A percentile compares a stretch with the other conserved stretches of the same genome.
phyloP scores from a whole-genome alignment of 1,139 yeast species.

The Diutina sp. region DNA sequence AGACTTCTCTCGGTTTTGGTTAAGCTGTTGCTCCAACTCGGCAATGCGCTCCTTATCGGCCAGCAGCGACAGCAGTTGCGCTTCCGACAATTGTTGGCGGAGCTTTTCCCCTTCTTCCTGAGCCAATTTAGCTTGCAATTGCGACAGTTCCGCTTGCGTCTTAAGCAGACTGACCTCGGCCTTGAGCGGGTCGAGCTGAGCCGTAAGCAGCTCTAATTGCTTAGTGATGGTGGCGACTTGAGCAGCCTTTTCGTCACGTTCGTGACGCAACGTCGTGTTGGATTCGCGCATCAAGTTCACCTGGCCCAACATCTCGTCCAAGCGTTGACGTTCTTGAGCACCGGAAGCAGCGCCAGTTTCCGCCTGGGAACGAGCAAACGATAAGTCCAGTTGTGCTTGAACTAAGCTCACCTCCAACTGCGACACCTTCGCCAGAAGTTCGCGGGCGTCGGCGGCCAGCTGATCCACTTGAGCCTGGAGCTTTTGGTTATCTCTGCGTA shows the following conservation, averaged over 20 bases:
- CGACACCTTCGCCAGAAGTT: not conserved
- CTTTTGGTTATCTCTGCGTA: slow-evolving; percentile 70
- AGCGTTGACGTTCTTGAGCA: slow-evolving; percentile 21
- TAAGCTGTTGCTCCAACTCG: not conserved
- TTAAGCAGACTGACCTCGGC: not conserved
- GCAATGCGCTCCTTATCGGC: not conserved
- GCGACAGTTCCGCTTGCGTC: not conserved
- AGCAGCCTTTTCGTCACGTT: slow-evolving; percentile 17
- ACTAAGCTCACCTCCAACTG: not conserved
- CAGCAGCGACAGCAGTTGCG: not conserved
- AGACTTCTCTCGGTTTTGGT: not conserved
- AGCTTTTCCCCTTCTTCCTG: not conserved
- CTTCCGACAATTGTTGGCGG: not conserved
- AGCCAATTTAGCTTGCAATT: not conserved
- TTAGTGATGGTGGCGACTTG: slow-evolving; percentile 17
- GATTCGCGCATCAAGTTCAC: slow-evolving; percentile 64
- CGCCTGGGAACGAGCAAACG: not conserved
- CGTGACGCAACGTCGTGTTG: slow-evolving; percentile 53
- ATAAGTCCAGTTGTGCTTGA: not conserved
- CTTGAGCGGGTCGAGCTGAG: not conserved
- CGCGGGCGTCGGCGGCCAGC: slow-evolving; percentile 27
- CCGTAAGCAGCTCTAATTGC: slow-evolving; percentile 10
- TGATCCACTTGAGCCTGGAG: slow-evolving; percentile 46
- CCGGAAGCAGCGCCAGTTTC: not conserved
- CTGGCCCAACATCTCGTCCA: slow-evolving; percentile 53